phyloP scores from a whole-genome alignment of 2,329 filamentous ascomycete genomes.

The Exophiala lecanii-corni region DNA sequence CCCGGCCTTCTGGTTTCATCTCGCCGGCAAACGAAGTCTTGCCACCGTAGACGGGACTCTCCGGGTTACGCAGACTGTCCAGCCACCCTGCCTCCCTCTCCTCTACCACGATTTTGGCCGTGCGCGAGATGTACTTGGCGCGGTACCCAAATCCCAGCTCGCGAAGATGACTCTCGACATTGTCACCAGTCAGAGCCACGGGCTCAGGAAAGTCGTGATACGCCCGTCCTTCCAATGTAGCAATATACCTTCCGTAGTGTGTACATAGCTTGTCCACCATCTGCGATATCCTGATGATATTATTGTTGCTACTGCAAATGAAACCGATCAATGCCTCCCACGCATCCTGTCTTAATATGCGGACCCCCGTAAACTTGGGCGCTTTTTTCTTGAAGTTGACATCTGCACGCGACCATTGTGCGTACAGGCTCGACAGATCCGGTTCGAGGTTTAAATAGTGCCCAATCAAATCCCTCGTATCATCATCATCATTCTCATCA shows the following conservation, averaged over 20 bases:
- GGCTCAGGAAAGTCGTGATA: conserved; percentile 88
- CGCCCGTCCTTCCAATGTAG: conserved; percentile 60
- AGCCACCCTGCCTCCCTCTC: conserved; percentile 72
- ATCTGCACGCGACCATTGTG: conserved; percentile 81
- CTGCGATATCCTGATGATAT: conserved; percentile 88
- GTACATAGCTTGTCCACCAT: conserved; percentile 92
- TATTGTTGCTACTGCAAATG: conserved; percentile 99
- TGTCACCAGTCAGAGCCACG: conserved; percentile 62
- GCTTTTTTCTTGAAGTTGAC: conserved; percentile 85
- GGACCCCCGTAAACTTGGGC: conserved; percentile 80
- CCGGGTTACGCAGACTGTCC: conserved; percentile 70
- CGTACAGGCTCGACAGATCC: conserved; percentile 72
- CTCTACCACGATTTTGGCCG: conserved; percentile 67
- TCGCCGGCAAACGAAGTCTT: conserved; percentile 42
- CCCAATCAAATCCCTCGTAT: conserved; percentile 64
- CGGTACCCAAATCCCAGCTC: conserved; percentile 89
- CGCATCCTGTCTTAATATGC: conserved; percentile 88
- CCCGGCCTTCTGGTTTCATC: conserved; percentile 48
- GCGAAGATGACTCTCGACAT: conserved; percentile 76
- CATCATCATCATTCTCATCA: conserved; percentile 48
- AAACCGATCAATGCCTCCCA: conserved; percentile 94
- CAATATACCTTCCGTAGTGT: conserved; percentile 76
- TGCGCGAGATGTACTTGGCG: conserved; percentile 86
- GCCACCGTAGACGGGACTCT: conserved; percentile 57
- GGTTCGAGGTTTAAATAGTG: conserved; percentile 84